Base-by-base conservation (phyloP, 352 stramenopile genomes). In the Phytopythium boreale region DNA sequence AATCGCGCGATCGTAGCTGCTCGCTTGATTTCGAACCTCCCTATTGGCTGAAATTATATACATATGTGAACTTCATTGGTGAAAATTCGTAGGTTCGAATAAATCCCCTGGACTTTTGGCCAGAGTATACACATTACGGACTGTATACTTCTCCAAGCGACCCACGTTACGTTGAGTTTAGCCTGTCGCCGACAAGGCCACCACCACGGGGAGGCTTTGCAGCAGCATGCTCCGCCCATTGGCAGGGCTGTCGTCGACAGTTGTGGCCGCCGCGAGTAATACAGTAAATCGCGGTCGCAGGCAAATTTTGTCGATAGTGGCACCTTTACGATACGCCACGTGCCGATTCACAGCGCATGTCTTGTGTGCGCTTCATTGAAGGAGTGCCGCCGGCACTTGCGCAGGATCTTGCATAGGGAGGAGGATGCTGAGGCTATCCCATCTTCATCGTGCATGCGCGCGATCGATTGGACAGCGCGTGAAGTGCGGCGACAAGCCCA, bases 401-500 rank as follows among this genome's bases (percentile, higher is more conserved):
- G 49, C 22, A 36, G 50, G 22, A 56, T 41, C 27, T 57, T 27
- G 51, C 51, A 57, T 39, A 57, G 51, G 34, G 51, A 14, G n/a
- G n/a, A n/a, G n/a, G n/a, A 27, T 37, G 51, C 27, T 0, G 51
- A 26, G 29, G 51, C 51, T 57, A 57, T 57, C 29, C 51, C 51
- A 57, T 24, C 51, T 26, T 22, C n/a, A 53, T n/a, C 26, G 9
- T n/a, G 41, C 41, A 22, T 22, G 41, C 41, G 12, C 4, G 4
- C 44, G 9, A 47, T 4, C 41, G 41, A 22, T 2, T 47, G 43
- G 6, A 9, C 15, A 17, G 17, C 39, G 10, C 2, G 39, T 8
- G 11, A 46, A n/a, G 39, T n/a, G 39, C 39, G 39, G 39, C 15
- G 39, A 46, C 39, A 46, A 7, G 39, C 17, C 39, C 14, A 36